These are phyloP conservation scores for Globisporangium carolinianum DNA, from an alignment of 352 stramenopile species.

Conservation along the genomic window DNA sequence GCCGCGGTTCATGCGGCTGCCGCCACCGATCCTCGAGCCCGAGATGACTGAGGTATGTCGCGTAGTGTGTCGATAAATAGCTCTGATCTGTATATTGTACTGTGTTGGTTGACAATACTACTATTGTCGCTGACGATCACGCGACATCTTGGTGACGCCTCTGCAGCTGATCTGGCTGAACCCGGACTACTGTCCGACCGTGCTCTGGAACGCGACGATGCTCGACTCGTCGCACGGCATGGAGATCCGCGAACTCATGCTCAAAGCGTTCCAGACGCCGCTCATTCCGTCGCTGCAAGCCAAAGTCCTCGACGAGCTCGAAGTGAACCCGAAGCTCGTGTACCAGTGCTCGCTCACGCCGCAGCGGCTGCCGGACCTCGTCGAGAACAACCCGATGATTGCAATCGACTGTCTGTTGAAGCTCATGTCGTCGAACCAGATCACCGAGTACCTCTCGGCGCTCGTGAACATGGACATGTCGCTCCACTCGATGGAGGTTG, in stretches of 20 bases:
- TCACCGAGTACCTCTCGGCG: slow-evolving; percentile 95
- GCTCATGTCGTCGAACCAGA: slow-evolving; percentile 86
- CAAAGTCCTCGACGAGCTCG: slow-evolving; percentile 84
- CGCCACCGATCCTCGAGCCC: slow-evolving; percentile 77
- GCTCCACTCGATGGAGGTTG: slow-evolving; percentile 97
- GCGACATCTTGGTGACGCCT: neutral
- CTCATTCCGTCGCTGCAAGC: slow-evolving; percentile 86
- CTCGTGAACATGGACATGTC: slow-evolving; percentile 99
- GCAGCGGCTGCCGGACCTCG: slow-evolving; percentile 92
- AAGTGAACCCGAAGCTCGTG: slow-evolving; percentile 85
- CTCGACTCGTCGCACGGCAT: slow-evolving; percentile 81
- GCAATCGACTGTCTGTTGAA: slow-evolving; percentile 95
- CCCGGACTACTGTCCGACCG: slow-evolving; percentile 84
- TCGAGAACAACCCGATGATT: slow-evolving; percentile 98
- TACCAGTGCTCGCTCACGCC: slow-evolving; percentile 91
- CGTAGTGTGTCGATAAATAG: neutral
- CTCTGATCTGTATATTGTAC: neutral
- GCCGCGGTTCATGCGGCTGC: slow-evolving; percentile 82
- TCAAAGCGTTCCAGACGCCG: slow-evolving; percentile 85
- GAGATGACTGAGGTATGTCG: slow-evolving; percentile 62
- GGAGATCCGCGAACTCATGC: slow-evolving; percentile 87
- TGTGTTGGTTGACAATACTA: neutral
- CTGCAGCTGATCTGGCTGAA: slow-evolving; percentile 86
- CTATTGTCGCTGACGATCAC: neutral
- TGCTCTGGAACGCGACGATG: slow-evolving; percentile 90